Percentiles rank a stretch among this genome's conserved stretches.
phyloP scores from a whole-genome alignment of 2,329 filamentous ascomycete genomes.

The Trichophyton rubrum region DNA sequence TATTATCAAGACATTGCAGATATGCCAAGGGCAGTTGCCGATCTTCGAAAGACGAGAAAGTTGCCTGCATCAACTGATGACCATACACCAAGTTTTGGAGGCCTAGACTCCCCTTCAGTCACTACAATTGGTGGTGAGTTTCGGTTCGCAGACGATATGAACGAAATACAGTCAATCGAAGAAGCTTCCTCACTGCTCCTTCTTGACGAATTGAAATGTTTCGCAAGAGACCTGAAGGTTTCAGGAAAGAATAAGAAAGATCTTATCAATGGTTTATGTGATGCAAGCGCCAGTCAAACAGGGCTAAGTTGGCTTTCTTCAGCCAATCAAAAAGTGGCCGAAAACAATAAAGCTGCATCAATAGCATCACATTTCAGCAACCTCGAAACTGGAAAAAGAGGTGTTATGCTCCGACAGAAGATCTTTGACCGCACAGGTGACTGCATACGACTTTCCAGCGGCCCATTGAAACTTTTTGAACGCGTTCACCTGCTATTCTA shows the following conservation, averaged over 20 bases:
- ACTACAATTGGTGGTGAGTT: constrained; percentile 47
- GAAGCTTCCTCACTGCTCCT: constrained; percentile 70
- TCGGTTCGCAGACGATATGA: constrained; percentile 67
- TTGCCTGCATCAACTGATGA: constrained; percentile 40
- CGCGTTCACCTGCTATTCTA: constrained; percentile 94
- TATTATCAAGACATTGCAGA: constrained; percentile 78
- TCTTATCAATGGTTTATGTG: constrained; percentile 59
- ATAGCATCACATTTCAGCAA: constrained; percentile 15
- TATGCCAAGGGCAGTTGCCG: constrained; percentile 50
- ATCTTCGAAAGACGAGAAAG: constrained; percentile 46
- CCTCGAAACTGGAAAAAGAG: constrained; percentile 43
- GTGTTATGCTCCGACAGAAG: constrained; percentile 62
- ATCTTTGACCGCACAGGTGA: constrained; percentile 67
- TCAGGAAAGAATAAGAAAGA: constrained; percentile 81
- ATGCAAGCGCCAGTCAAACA: constrained; percentile 59
- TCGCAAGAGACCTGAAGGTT: constrained; percentile 78
- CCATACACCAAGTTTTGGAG: constrained; percentile 31
- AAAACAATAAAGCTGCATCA: constrained; percentile 44
- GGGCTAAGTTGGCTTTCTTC: constrained; percentile 56
- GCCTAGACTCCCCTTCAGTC: constrained; percentile 37
- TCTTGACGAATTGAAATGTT: constrained; percentile 72
- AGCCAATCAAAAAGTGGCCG: constrained; percentile 45
- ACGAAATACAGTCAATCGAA: constrained; percentile 64
- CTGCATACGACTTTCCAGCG: constrained; percentile 66
- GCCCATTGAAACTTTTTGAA: constrained; percentile 71